A percentile compares a stretch with the other conserved stretches of the same genome.
Conservation (phyloP, 192 early-diverging fungal genomes). For the Martensiomyces pterosporus region DNA sequence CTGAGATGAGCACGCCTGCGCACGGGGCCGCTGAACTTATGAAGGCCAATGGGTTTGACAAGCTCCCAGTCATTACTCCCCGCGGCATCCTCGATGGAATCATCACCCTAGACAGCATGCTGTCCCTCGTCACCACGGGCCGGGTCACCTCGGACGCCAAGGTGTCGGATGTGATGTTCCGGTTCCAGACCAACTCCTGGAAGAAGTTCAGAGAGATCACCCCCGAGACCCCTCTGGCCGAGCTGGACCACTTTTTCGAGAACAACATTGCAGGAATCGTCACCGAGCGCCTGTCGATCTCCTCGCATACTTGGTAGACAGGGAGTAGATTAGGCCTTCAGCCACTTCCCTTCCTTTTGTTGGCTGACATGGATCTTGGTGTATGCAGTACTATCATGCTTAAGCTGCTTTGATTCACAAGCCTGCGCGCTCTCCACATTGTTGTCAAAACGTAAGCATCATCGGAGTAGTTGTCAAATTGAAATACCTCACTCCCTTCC, state of each 20-base stretch:
- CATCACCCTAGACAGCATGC: conserved; percentile 82
- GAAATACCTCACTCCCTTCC: too few species aligned
- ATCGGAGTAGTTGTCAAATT: too few species aligned
- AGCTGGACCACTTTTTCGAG: conserved; percentile 87
- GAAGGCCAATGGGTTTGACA: conserved; percentile 84
- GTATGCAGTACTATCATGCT: too few species aligned
- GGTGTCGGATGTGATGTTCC: conserved; percentile 76
- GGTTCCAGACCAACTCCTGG: conserved; percentile 58
- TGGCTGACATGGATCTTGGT: too few species aligned
- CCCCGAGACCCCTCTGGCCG: conserved; percentile 74
- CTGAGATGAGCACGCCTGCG: too few species aligned
- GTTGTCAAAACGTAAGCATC: too few species aligned
- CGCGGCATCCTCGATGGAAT: conserved; percentile 79
- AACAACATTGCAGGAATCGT: conserved; percentile 86
- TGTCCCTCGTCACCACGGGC: conserved; percentile 73
- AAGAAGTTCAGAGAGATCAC: conserved; percentile 87
- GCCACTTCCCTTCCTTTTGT: too few species aligned
- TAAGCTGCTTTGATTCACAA: too few species aligned
- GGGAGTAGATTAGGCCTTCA: too few species aligned
- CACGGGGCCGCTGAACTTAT: conserved; percentile 86
- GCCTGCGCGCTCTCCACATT: too few species aligned
- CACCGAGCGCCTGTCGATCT: conserved; percentile 63
- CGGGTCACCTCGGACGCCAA: conserved; percentile 62
- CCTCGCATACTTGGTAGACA: too few species aligned
- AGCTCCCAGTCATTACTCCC: too few species aligned